Evolutionary conservation across 1,284 basidiomycete species (phyloP).

Genomic region (Irpex sp.): DNA sequence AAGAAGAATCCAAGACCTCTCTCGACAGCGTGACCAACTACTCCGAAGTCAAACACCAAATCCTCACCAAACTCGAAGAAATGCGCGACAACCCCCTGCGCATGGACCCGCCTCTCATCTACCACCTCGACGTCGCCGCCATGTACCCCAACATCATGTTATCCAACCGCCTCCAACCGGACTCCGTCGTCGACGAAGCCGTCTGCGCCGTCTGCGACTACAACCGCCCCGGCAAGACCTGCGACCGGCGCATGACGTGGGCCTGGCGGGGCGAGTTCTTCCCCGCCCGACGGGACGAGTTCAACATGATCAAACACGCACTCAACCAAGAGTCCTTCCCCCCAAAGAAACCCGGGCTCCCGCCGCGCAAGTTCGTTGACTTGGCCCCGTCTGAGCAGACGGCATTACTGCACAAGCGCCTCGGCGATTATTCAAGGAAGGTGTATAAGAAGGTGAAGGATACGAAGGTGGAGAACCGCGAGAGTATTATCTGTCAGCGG

Average conservation of each 20-base stretch:
- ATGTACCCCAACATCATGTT: constrained; percentile 99
- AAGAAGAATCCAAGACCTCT: constrained; percentile 81
- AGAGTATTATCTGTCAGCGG: constrained; percentile 95
- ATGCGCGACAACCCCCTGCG: constrained; percentile 92
- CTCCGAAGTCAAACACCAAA: constrained; percentile 85
- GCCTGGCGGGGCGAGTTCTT: constrained; percentile 99
- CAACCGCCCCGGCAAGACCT: constrained; percentile 94
- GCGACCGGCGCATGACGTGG: constrained; percentile 95
- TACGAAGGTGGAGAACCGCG: constrained; percentile 92
- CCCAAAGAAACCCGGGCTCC: constrained; percentile 68
- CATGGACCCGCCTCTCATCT: constrained; percentile 92
- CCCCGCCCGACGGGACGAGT: constrained; percentile 96
- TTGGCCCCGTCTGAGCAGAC: constrained; percentile 87
- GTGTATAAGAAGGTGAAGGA: constrained; percentile 99
- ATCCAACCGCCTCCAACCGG: constrained; percentile 97
- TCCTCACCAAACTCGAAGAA: constrained; percentile 77
- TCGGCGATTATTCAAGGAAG: constrained; percentile 98
- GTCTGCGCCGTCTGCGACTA: constrained; percentile 98
- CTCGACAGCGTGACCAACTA: constrained; percentile 94
- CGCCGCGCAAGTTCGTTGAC: constrained; percentile 82
- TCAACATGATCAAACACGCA: constrained; percentile 98
- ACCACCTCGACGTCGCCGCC: constrained; percentile 98
- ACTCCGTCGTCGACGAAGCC: constrained; percentile 96
- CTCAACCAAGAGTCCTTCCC: constrained; percentile 95
- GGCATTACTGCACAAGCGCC: constrained; percentile 90